phyloP scores from a whole-genome alignment of 306 rosid genomes.

The Vigna hirtella region DNA sequence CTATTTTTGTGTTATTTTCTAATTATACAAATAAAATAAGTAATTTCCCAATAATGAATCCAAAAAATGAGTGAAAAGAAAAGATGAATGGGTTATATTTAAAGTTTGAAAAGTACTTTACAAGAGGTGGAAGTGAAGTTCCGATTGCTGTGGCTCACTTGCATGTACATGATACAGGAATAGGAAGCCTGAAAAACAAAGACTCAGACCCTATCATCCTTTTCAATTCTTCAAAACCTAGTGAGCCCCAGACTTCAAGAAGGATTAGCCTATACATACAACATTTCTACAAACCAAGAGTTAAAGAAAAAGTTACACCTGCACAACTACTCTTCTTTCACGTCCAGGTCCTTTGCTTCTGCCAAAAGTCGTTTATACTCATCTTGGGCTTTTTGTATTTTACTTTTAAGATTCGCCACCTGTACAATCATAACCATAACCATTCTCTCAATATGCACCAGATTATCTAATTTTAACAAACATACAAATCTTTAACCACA shows the following conservation, averaged over 20 bases:
- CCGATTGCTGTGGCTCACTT: constrained; percentile 24
- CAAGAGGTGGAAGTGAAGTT: background rate
- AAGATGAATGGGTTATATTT: background rate
- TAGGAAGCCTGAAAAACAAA: constrained; percentile 26
- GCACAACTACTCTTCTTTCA: constrained; percentile 53
- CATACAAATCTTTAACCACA: constrained; percentile 15
- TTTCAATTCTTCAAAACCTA: constrained; percentile 22
- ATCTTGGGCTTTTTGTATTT: constrained; percentile 50
- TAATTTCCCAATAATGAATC: too few species aligned
- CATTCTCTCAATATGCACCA: background rate
- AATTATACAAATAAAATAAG: too few species aligned
- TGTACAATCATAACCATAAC: constrained; percentile 45
- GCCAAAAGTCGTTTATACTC: constrained; percentile 57
- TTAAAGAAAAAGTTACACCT: constrained; percentile 40
- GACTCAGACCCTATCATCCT: constrained; percentile 13
- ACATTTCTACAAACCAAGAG: constrained; percentile 42
- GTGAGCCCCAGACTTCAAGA: constrained; percentile 6
- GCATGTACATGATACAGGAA: constrained; percentile 35
- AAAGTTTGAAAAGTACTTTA: background rate
- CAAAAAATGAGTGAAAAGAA: background rate
- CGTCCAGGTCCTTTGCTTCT: constrained; percentile 48
- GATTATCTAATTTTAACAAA: constrained; percentile 6
- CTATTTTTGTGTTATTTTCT: too few species aligned
- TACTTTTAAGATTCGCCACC: constrained; percentile 63
- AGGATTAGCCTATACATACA: constrained; percentile 39